A percentile compares a stretch with the other conserved stretches of the same genome.
phyloP scores from a whole-genome alignment of 371 early-diverging fungal species.

The Mortierella sp. region DNA sequence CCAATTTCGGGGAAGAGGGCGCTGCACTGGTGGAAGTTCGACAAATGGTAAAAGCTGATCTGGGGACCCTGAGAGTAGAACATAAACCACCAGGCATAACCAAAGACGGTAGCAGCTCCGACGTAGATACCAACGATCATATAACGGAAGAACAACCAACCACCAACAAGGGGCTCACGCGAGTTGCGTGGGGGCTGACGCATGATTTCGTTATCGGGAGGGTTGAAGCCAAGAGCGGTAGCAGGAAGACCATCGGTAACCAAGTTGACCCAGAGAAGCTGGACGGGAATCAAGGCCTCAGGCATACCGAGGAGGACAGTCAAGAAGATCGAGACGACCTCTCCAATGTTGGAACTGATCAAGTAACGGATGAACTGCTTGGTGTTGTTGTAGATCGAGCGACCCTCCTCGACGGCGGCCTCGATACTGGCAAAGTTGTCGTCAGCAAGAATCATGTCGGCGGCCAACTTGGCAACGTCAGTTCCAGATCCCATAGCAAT shows the following conservation, averaged over 20 bases:
- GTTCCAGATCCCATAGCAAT: conserved; percentile 99
- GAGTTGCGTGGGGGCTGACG: conserved; percentile 88
- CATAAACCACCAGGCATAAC: conserved; percentile 99
- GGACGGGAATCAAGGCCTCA: conserved; percentile 98
- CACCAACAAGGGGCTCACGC: conserved; percentile 90
- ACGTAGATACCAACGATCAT: conserved; percentile 94
- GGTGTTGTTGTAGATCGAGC: conserved; percentile 97
- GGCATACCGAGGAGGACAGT: conserved; percentile 94
- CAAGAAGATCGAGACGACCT: conserved; percentile 91
- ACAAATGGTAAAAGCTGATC: conserved; percentile 89
- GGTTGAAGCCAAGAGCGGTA: conserved; percentile 97
- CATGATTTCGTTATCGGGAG: conserved; percentile 96
- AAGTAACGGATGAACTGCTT: conserved; percentile 97
- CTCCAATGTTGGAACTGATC: conserved; percentile 92
- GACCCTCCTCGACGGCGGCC: conserved; percentile 97
- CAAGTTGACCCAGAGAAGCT: conserved; percentile 98
- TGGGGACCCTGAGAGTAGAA: conserved; percentile 89
- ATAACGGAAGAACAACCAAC: conserved; percentile 96
- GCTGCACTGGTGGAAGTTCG: conserved; percentile 92
- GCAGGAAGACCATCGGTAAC: conserved; percentile 99
- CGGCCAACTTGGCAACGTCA: conserved; percentile 97
- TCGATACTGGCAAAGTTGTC: conserved; percentile 98
- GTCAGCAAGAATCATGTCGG: conserved; percentile 98
- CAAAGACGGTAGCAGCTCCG: conserved; percentile 95
- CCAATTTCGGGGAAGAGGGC: conserved; percentile 91